These are phyloP conservation scores for Leersia perrieri DNA, from an alignment of 176 grass and related monocot genomes.

Conservation along the genomic window DNA sequence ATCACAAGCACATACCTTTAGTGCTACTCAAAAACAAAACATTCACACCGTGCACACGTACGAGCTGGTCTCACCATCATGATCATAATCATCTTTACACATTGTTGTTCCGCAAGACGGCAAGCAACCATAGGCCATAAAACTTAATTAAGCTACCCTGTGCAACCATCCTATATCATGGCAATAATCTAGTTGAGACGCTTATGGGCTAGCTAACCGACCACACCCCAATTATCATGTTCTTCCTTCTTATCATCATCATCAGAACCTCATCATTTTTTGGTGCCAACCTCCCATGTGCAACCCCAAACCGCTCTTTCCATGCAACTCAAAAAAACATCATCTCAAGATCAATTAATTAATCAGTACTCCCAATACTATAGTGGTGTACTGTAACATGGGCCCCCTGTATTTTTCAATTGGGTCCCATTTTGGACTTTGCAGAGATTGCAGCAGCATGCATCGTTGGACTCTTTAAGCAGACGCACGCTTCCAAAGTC, in stretches of 20 bases:
- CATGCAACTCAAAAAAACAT: not conserved
- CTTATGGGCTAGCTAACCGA: constrained; percentile 23
- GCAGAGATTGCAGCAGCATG: constrained; percentile 29
- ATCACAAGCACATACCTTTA: constrained; percentile 12
- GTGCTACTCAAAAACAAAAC: constrained; percentile 40
- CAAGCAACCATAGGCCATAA: not conserved
- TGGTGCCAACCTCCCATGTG: constrained; percentile 49
- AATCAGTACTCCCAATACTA: not conserved
- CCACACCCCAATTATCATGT: constrained; percentile 32
- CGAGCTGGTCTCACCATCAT: not conserved
- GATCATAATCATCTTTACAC: constrained; percentile 29
- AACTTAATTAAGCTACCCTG: not conserved
- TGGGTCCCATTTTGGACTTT: constrained; percentile 30
- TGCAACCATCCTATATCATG: not conserved
- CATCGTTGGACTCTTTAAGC: constrained; percentile 49
- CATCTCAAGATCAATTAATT: not conserved
- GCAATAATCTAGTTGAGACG: constrained; percentile 23
- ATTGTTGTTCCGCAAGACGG: constrained; percentile 41
- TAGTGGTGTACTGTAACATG: constrained; percentile 2
- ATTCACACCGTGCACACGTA: constrained; percentile 22
- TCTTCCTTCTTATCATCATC: constrained; percentile 16
- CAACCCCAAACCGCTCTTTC: not conserved
- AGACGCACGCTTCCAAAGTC: constrained; percentile 70
- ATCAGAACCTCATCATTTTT: constrained; percentile 33
- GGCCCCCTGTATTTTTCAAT: not conserved